Evolutionary conservation across 1,139 yeast genomes (phyloP).

Genomic region (Debaryomyces sp.): DNA sequence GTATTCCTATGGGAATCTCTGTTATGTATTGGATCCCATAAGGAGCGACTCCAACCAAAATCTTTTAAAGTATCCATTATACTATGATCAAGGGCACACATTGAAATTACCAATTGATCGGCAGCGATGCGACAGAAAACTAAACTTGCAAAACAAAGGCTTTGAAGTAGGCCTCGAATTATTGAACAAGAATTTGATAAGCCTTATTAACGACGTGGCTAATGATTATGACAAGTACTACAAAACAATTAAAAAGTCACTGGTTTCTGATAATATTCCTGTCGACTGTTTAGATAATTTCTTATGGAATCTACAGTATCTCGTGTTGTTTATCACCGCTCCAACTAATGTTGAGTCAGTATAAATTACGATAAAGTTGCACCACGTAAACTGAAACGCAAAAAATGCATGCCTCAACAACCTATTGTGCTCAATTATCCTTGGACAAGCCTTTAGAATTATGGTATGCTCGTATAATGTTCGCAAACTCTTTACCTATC

Average conservation of each 20-base stretch:
- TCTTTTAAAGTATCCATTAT: constrained; percentile 26
- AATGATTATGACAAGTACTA: constrained; percentile 20
- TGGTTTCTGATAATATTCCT: constrained; percentile 30
- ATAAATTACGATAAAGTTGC: not conserved
- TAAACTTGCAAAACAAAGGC: constrained; percentile 22
- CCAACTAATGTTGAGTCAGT: constrained; percentile 10
- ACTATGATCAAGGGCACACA: constrained; percentile 27
- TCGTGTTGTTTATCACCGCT: constrained; percentile 41
- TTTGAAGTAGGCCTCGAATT: constrained; percentile 41
- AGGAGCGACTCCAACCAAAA: not conserved
- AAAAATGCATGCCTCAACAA: not conserved
- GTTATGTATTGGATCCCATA: constrained; percentile 30
- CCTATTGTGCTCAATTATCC: not conserved
- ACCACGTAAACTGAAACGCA: not conserved
- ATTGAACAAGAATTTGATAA: constrained; percentile 34
- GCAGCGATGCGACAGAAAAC: constrained; percentile 11
- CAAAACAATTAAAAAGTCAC: constrained; percentile 13
- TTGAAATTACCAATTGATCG: constrained; percentile 20
- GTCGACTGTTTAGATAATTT: constrained; percentile 45
- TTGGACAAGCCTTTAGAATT: too few species aligned
- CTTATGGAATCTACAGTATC: constrained; percentile 45
- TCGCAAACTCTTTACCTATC: too few species aligned
- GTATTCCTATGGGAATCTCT: constrained; percentile 24
- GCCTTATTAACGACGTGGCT: constrained; percentile 28
- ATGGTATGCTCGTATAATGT: too few species aligned